Conservation (phyloP, 768 basidiomycete species). For the Leccinum barrowsii region DNA sequence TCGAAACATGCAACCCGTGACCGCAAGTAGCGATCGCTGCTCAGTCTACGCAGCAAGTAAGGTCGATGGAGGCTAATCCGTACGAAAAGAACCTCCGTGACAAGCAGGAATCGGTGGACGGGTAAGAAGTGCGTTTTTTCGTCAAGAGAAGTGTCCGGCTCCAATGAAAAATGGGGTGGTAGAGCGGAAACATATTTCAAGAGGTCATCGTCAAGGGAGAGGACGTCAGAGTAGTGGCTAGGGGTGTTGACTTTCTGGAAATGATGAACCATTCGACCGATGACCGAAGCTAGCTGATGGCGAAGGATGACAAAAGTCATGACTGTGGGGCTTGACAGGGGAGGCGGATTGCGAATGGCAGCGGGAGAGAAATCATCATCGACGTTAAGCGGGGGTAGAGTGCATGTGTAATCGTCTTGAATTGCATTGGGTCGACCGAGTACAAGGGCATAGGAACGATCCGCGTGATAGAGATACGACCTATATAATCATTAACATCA, state of each 20-base stretch:
- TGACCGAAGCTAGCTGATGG: constrained; percentile 76
- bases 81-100: constrained; percentile 87
- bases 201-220: constrained; percentile 79
- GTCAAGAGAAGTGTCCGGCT: constrained; percentile 78
- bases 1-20: constrained; percentile 89
- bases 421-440: constrained; percentile 88
- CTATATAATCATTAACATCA: constrained; percentile 33
- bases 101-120: constrained; percentile 82
- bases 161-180: constrained; percentile 73
- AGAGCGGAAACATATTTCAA: constrained; percentile 70
- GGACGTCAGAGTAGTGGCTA: constrained; percentile 80
- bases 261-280: constrained; percentile 88
- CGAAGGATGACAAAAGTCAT: constrained; percentile 89
- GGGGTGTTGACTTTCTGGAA: constrained; percentile 81
- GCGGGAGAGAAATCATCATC: constrained; percentile 53
- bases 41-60: constrained; percentile 72
- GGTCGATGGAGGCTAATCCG: constrained; percentile 84
- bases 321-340: constrained; percentile 67
- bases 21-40: constrained; percentile 75
- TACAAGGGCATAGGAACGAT: constrained; percentile 89
- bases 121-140: constrained; percentile 61
- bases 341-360: constrained; percentile 47
- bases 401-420: constrained; percentile 86
- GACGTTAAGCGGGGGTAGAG: constrained; percentile 69
- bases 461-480: constrained; percentile 92